Conservation (phyloP, 2,329 filamentous ascomycete species). For the Didymella lethalis region DNA sequence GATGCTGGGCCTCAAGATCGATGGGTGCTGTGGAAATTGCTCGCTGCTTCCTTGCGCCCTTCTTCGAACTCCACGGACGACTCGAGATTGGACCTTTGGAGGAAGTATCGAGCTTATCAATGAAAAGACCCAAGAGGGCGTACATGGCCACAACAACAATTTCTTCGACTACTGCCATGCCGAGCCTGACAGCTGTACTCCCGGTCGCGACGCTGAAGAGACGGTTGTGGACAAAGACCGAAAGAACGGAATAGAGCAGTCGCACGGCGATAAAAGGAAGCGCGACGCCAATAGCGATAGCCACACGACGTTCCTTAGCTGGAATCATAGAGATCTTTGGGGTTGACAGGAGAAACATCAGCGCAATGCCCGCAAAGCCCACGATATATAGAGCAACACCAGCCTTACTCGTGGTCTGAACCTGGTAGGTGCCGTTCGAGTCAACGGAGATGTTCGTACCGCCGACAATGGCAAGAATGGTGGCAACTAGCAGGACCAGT, state of each 20-base stretch:
- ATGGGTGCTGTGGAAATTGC: neutral
- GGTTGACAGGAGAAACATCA: conserved; percentile 20
- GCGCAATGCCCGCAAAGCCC: conserved; percentile 21
- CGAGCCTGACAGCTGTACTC: conserved; percentile 18
- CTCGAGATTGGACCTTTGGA: conserved; percentile 6
- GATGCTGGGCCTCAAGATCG: conserved; percentile 4
- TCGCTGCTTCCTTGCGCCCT: neutral
- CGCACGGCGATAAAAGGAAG: conserved; percentile 31
- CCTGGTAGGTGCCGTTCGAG: conserved; percentile 22
- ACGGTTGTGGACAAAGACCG: conserved; percentile 26
- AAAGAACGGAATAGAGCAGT: conserved; percentile 27
- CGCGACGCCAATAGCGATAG: conserved; percentile 26
- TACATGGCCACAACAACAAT: conserved; percentile 33
- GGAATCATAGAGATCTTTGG: conserved; percentile 10
- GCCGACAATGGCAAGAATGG: conserved; percentile 48
- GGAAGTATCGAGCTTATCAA: conserved; percentile 15
- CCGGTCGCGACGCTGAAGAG: conserved; percentile 30
- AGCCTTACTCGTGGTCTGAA: conserved; percentile 29
- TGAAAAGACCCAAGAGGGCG: conserved; percentile 23
- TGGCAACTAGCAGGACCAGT: conserved; percentile 42
- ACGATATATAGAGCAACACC: conserved; percentile 31
- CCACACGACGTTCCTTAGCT: conserved; percentile 24
- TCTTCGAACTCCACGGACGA: neutral
- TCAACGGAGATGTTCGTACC: conserved; percentile 22
- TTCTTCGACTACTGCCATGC: conserved; percentile 33